Base-by-base conservation (phyloP, 1,284 basidiomycete genomes). In the Phaffia rhodozyma region DNA sequence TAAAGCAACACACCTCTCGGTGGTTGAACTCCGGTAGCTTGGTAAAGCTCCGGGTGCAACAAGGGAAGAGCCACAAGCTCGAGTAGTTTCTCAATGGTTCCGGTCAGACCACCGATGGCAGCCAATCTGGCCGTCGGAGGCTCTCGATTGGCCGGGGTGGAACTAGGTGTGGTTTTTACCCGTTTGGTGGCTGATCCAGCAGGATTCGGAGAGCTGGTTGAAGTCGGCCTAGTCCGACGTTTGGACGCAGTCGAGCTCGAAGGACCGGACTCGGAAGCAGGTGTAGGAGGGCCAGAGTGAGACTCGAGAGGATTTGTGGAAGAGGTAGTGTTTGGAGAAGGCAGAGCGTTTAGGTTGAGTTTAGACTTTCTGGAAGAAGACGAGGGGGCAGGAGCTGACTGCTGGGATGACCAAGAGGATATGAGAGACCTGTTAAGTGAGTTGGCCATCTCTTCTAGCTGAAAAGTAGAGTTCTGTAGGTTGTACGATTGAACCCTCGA, bases 1-100 rank as follows among this genome's bases (percentile, higher is more conserved):
- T 97, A 90, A 7, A 98, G 77, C 27, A 98, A 76, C 0, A 98
- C 91, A n/a, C 94, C 94, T 58, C 92, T 79, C 0, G 93, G 93
- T 3, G 93, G 86, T 68, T 89, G 87, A 13, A 97, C 87, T 1
- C 94, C 94, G 0, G 91, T 94, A 70, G 92, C 86, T 6, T 89
- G 75, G 76, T 97, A 98, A 18, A 98, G 86, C 74, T 98, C 94
- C 0, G 94, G 94, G 75, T 97, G 94, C 63, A 86, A 86, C 3
- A 98, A 77, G 0, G 94, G 94, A 83, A 97, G 86, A 0, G 90
- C 92, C 29, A 97, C 91, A 25, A 96, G 85, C 73, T 97, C 94
- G 34, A 97, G 81, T 77, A 97, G 84, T 75, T 92, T 93, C 73
- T 94, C 91, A 43, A 97, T 83, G 67, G 87, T 92, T 16, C 79